A percentile compares a stretch with the other conserved stretches of the same genome.
Evolutionary conservation across 768 basidiomycete species (phyloP).

Genomic region (Podaxis pistillaris): DNA sequence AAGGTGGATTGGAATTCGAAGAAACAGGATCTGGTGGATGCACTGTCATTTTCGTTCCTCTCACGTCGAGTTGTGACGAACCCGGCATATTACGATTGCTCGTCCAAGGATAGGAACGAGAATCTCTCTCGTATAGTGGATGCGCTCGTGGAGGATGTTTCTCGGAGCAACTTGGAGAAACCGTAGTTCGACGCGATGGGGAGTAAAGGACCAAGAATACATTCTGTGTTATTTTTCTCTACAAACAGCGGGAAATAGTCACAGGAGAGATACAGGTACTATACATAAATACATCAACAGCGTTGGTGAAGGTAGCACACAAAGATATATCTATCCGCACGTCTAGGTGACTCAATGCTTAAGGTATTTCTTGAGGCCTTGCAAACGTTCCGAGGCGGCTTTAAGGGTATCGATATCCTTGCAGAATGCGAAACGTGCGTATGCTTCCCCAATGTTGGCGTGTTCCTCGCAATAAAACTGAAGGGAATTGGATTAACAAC

Average conservation of each 20-base stretch:
- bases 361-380: conserved; percentile 67
- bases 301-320: not conserved
- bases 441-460: conserved; percentile 80
- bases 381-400: conserved; percentile 79
- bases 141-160: conserved; percentile 28
- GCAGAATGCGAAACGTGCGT: conserved; percentile 91
- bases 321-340: not conserved
- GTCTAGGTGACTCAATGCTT: conserved; percentile 17
- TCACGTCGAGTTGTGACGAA: conserved; percentile 70
- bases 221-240: not conserved
- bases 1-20: conserved; percentile 20
- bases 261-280: not conserved
- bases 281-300: not conserved
- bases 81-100: conserved; percentile 79
- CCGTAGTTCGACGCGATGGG: not conserved
- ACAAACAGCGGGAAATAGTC: not conserved
- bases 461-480: conserved; percentile 95
- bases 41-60: conserved; percentile 80
- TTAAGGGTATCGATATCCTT: conserved; percentile 87
- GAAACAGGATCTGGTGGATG: conserved; percentile 73
- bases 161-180: not conserved
- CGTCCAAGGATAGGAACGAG: conserved; percentile 42
- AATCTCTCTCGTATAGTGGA: conserved; percentile 75
- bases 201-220: not conserved
- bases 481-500: conserved; percentile 12